These are phyloP conservation scores for Phylloporus gajari DNA, from an alignment of 1,284 basidiomycete genomes.

Conservation along the genomic window DNA sequence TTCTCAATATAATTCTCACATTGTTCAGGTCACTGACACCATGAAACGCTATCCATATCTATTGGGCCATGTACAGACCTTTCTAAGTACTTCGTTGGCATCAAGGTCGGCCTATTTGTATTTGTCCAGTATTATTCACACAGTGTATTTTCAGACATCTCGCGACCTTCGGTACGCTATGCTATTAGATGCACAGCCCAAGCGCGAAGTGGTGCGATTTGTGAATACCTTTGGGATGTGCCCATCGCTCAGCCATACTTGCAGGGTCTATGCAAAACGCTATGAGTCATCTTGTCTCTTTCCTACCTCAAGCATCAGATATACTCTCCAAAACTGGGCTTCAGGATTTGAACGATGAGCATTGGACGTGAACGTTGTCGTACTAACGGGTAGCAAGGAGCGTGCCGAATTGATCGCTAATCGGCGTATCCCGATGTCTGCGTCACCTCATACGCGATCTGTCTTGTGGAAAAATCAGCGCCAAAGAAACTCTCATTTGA, in stretches of 20 bases:
- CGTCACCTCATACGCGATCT: slow-evolving; percentile 98
- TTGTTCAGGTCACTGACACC: slow-evolving; percentile 83
- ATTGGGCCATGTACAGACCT: slow-evolving; percentile 94
- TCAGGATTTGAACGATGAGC: slow-evolving; percentile 96
- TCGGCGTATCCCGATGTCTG: slow-evolving; percentile 89
- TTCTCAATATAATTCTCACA: slow-evolving; percentile 6
- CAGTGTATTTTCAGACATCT: slow-evolving; percentile 76
- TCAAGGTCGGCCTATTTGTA: slow-evolving; percentile 70
- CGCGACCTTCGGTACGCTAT: slow-evolving; percentile 95
- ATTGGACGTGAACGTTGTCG: slow-evolving; percentile 85
- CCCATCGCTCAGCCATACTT: slow-evolving; percentile 13
- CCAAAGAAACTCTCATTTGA: slow-evolving; percentile 97
- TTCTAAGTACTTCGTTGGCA: slow-evolving; percentile 95
- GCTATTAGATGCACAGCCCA: slow-evolving; percentile 85
- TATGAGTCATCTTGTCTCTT: slow-evolving; percentile 98
- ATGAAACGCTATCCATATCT: slow-evolving; percentile 96
- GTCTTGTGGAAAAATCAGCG: slow-evolving; percentile 91
- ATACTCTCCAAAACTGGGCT: slow-evolving; percentile 95
- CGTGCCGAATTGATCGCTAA: slow-evolving; percentile 84
- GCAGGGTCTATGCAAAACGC: slow-evolving; percentile 96
- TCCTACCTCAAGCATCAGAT: slow-evolving; percentile 95
- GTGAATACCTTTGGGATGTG: neutral
- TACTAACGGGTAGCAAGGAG: slow-evolving; percentile 90
- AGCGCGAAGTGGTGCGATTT: slow-evolving; percentile 83
- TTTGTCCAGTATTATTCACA: too few relatives aligned